These are phyloP conservation scores for Candida buenavistaensis DNA, from an alignment of 1,139 yeast species.

Conservation along the genomic window DNA sequence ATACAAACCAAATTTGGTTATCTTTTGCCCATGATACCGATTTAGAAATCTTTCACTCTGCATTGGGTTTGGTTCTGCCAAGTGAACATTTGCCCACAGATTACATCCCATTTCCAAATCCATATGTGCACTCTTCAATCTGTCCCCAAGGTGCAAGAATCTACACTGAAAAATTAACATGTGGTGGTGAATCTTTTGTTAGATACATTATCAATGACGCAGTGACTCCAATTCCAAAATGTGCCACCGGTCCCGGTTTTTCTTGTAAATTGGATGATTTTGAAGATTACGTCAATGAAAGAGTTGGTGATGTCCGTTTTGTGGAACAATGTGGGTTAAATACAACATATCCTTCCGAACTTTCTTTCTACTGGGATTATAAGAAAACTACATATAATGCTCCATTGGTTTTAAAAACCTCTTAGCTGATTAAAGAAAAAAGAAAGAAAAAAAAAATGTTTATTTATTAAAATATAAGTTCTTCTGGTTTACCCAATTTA, in stretches of 20 bases:
- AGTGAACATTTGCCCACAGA: slow-evolving; percentile 20
- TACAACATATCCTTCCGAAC: slow-evolving; percentile 26
- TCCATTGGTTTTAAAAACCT: slow-evolving; percentile 18
- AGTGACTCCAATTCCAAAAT: slow-evolving; percentile 51
- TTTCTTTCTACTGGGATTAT: slow-evolving; percentile 43
- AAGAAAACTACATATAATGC: slow-evolving; percentile 24
- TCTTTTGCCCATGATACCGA: slow-evolving; percentile 65
- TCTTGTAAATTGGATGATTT: slow-evolving; percentile 50
- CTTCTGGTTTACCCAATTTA: too few species aligned
- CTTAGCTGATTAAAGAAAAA: too few species aligned
- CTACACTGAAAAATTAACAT: slow-evolving; percentile 46
- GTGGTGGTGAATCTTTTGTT: slow-evolving; percentile 44
- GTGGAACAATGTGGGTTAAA: slow-evolving; percentile 35
- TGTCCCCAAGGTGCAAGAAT: slow-evolving; percentile 60
- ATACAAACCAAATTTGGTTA: slow-evolving; percentile 35
- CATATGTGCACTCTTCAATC: slow-evolving; percentile 47
- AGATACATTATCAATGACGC: slow-evolving; percentile 57
- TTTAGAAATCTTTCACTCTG: slow-evolving; percentile 47
- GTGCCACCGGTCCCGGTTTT: slow-evolving; percentile 59
- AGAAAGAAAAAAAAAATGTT: too few species aligned
- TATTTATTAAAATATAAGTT: too few species aligned
- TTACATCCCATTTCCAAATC: slow-evolving; percentile 38
- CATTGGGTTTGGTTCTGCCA: slow-evolving; percentile 48
- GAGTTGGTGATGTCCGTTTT: slow-evolving; percentile 28
- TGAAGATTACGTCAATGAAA: slow-evolving; percentile 26